Base-by-base conservation (phyloP, 1,139 yeast species). In the Kodamaea derodonti region DNA sequence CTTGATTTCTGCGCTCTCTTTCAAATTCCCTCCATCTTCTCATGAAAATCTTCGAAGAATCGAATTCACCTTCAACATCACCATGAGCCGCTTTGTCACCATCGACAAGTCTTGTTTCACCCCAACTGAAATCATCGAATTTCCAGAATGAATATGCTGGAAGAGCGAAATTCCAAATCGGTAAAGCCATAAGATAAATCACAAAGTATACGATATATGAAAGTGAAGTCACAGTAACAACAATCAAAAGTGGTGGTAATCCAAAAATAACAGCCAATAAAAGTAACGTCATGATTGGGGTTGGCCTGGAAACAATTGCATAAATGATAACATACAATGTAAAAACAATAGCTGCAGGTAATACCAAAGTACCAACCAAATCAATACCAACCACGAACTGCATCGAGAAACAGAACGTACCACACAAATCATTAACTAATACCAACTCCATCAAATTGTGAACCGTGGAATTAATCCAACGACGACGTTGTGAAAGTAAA, bases 61-160 rank as follows among this genome's bases (percentile, higher is more conserved):
- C 97, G 56, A 92, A 92, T 42, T 80, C 83, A 46, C 97, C 97
- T 34, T 76, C 86, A 7, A 46, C 67, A 12, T 57, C 67, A 37
- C 79, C 88, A 55, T 86, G 95, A 4, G 62, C 72, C 24, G 79
- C 84, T 45, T 72, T 72, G 42, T 70, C 78, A 30, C 92, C 95
- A 14, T 78, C 78, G 39, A 92, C 79, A 14, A 84, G 74, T 69
- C 98, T 77, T 4, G 98, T 92, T 46, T 90, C 97, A 59, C 98
- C 98, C 98, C 98, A 92, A 51, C 92, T 80, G 65, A 92, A 92
- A 60, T 92, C 98, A 60, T 92, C 98, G 61, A 92, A 92, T 60
- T 90, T 90, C 98, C 98, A 92, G 51, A 60, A 92, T 0, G 97
- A 87, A 60, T 92, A 86, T 33, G 78, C 58, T 3, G 98, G 98